phyloP scores from a whole-genome alignment of 805 yeast genomes.

The Candida taoyuanica region DNA sequence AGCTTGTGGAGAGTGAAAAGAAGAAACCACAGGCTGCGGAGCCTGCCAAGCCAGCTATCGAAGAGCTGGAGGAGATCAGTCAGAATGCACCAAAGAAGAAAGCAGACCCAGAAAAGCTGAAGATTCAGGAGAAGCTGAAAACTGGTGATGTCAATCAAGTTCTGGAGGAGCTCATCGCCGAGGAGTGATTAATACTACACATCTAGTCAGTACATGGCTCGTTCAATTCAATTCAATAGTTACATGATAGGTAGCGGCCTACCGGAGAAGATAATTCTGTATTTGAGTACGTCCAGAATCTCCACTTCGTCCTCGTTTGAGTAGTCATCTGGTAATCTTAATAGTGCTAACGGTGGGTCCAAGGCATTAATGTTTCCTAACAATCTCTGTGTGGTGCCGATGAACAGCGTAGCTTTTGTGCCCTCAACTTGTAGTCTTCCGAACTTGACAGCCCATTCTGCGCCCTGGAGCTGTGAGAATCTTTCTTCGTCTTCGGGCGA shows the following conservation, averaged over 20 bases:
- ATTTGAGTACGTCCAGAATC: conserved; percentile 53
- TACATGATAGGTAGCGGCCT: conserved; percentile 79
- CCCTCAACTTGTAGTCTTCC: conserved; percentile 46
- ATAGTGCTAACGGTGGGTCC: conserved; percentile 61
- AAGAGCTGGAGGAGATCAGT: conserved; percentile 16
- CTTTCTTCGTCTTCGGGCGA: conserved; percentile 32
- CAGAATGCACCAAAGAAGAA: conserved; percentile 1
- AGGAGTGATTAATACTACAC: background rate
- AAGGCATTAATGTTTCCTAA: conserved; percentile 56
- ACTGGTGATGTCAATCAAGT: conserved; percentile 15
- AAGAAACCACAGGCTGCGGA: conserved; percentile 21
- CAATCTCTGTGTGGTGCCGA: conserved; percentile 68
- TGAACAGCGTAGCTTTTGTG: conserved; percentile 48
- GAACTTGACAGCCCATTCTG: conserved; percentile 44
- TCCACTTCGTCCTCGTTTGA: conserved; percentile 34
- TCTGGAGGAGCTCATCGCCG: conserved; percentile 16
- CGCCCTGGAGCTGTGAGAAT: conserved; percentile 31
- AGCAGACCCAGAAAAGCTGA: conserved; percentile 3
- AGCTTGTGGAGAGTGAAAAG: background rate
- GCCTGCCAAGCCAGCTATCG: conserved; percentile 25
- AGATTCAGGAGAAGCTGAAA: conserved; percentile 8
- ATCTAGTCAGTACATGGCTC: background rate
- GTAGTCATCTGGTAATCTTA: conserved; percentile 38
- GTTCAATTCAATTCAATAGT: too few species aligned
- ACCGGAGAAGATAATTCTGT: conserved; percentile 56